Base-by-base conservation (phyloP, 1,284 basidiomycete species). In the Irpex rosettiformis region DNA sequence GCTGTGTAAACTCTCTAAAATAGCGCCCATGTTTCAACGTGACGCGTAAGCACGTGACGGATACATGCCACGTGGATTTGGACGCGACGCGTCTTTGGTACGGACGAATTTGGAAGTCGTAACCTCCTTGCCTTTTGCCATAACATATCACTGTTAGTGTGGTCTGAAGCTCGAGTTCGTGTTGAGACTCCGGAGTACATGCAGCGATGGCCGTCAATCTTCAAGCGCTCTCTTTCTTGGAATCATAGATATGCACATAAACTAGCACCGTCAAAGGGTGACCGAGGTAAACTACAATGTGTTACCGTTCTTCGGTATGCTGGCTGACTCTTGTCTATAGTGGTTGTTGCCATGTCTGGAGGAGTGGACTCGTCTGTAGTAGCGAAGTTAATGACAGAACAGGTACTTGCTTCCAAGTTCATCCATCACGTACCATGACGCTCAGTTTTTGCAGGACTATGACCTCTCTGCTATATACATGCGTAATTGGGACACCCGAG, bases 291-390 rank as follows among this genome's bases (percentile, higher is more conserved):
- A 64, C 54, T 3, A 27, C 8, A 3, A 22, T 11, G 28, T 10
- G 28, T 10, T n/a, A 33, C 2, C 4, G 2, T 27, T 2, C 8
- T 21, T 10, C 8, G n/a, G 21, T 24, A 21, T 30, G 10, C 7
- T 11, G 13, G 7, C 48, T 42, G 18, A 27, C 8, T 3, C 5
- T 18, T 7, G 18, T 3, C 24, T 28, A 2, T 48, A 94, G 93
- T 98, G 51, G 84, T 93, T 0, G 84, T 97, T 2, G 94, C 92
- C 28, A 94, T 98, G 90, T 97, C 94, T 0, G 96, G 96, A 37
- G 96, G 96, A 0, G 96, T 98, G 3, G 96, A 98, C 72, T 97
- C 95, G 1, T 94, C 91, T 2, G 91, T 95, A 4, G 80, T 89
- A 1, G 91, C 94, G 6, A 79, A 80, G 56, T 72, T 96, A 21